phyloP scores from a whole-genome alignment of 169 alveolate genomes.

The Sarcocystis neurona region DNA sequence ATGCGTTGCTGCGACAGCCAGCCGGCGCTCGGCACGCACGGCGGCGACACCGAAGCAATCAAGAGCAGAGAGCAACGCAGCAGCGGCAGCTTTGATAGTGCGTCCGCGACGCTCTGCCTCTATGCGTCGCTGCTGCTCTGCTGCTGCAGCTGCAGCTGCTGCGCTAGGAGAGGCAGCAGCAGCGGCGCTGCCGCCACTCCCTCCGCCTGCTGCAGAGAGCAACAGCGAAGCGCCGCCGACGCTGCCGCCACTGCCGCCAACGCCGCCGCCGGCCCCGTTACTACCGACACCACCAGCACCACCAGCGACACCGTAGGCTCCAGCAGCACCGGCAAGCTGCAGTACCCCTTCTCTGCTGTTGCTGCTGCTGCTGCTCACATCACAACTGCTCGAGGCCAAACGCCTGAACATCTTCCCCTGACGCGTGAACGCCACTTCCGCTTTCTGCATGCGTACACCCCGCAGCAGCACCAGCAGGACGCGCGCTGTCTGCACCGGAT shows the following conservation, averaged over 20 bases:
- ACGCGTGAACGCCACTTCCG: conserved; percentile 46
- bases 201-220: background rate
- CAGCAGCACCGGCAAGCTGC: background rate
- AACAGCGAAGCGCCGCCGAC: background rate
- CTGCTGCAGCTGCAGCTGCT: conserved; percentile 32
- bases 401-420: conserved; percentile 55
- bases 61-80: conserved; percentile 50
- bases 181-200: background rate
- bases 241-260: background rate
- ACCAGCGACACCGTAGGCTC: background rate
- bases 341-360: too few relatives aligned
- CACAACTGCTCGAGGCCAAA: conserved; percentile 4
- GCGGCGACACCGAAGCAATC: conserved; percentile 55
- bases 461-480: background rate
- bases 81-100: conserved; percentile 39
- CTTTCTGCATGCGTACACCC: background rate
- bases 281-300: conserved; percentile 6
- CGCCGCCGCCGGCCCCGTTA: background rate
- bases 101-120: background rate
- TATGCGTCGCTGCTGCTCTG: conserved; percentile 23
- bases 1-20: too few relatives aligned
- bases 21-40: background rate
- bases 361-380: conserved; percentile 19
- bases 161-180: background rate
- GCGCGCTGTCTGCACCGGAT: too few relatives aligned